Base-by-base conservation (phyloP, 2,329 filamentous ascomycete species). In the Didymella lethalis region DNA sequence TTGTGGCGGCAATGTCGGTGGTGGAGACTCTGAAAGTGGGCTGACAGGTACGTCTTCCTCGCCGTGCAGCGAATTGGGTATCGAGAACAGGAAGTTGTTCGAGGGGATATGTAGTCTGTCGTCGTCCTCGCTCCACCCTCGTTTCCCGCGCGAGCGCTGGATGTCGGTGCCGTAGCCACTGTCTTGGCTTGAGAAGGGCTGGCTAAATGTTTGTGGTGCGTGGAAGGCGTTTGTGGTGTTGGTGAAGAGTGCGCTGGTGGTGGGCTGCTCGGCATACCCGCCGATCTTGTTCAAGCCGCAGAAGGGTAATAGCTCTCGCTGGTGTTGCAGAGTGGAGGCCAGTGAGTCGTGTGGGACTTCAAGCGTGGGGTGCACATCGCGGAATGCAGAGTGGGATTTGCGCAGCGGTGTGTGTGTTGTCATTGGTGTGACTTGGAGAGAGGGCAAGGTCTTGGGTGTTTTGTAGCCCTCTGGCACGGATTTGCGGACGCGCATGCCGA, bases 401-500 rank as follows among this genome's bases (percentile, higher is more conserved):
- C 56, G 56, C 4, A 50, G 46, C 6, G 56, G 56, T 10, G 56
- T 23, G n/a, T 53, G 55, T 14, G 23, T 14, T n/a, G 18, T n/a
- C 2, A 70, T 67, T 49, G 70, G 16, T 36, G 32, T 18, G 14
- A n/a, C 69, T 38, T 68, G 69, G 41, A 72, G 68, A 7, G 72
- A 64, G 1, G 71, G 65, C 8, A 74, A 48, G 40, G 67, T 77
- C 64, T 70, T 81, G 76, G 85, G 85, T 1, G 91, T 96, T 81
- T 96, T 96, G 84, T 97, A 97, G 59, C 94, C 94, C 75, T 97
- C 93, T 0, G 92, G 90, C 7, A 98, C 90, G 11, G 91, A 91
- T 80, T 98, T 98, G 74, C 94, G 90, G 49, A 98, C 85, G 25
- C 94, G 89, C 93, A 97, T 97, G 70, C 94, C 94, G 64, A 98